These are phyloP conservation scores for Malus sylvestris DNA, from an alignment of 306 rosid genomes.

Conservation along the genomic window DNA sequence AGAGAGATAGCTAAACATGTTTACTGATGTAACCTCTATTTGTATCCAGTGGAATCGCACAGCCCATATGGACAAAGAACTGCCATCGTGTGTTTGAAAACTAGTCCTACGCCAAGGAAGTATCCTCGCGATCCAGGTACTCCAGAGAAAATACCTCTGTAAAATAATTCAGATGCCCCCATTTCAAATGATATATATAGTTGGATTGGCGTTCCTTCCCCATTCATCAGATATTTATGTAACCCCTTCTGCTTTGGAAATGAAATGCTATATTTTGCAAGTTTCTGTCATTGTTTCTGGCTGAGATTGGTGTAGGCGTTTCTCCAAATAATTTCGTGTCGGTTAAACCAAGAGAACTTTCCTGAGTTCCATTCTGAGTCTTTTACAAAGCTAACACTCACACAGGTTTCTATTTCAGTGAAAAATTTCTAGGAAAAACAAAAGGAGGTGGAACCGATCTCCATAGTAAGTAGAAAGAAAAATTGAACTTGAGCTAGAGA, in stretches of 20 bases:
- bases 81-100: slow-evolving; percentile 59
- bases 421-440: background rate
- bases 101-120: slow-evolving; percentile 54
- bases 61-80: slow-evolving; percentile 85
- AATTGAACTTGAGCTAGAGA: background rate
- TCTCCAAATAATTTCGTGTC: background rate
- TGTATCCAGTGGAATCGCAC: slow-evolving; percentile 63
- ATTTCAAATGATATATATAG: slow-evolving; percentile 3
- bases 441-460: background rate
- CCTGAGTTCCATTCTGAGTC: background rate
- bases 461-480: background rate
- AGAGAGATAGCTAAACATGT: background rate
- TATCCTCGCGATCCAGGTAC: slow-evolving; percentile 87
- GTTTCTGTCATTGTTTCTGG: background rate
- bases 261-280: background rate
- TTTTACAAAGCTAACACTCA: background rate
- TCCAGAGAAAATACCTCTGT: slow-evolving; percentile 70
- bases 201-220: background rate
- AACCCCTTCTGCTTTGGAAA: slow-evolving; percentile 2
- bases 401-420: background rate
- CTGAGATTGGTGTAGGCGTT: background rate
- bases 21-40: background rate
- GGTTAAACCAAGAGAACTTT: background rate
- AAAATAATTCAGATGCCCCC: slow-evolving; percentile 14
- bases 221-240: background rate